These are phyloP conservation scores for Ascochyta koolunga DNA, from an alignment of 2,329 filamentous ascomycete genomes.

Conservation along the genomic window DNA sequence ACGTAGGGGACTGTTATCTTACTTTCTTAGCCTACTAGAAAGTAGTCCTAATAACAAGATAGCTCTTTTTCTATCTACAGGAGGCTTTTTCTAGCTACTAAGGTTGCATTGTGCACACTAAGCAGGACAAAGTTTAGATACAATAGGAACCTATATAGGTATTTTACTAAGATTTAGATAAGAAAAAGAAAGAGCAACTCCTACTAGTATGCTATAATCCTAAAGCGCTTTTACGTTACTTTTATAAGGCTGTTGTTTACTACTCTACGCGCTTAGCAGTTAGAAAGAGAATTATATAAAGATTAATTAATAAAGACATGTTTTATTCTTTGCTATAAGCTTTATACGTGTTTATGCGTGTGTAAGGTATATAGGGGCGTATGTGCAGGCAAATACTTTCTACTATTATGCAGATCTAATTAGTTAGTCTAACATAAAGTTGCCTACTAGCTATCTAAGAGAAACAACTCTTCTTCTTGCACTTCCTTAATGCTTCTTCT, in stretches of 20 bases:
- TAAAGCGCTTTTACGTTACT: background rate
- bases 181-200: no score
- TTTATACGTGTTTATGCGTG: no score
- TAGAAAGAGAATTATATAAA: no score
- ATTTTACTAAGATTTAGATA: no score
- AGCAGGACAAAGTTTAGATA: conserved; percentile 16
- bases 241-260: conserved; percentile 10
- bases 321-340: no score
- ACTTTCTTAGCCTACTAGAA: conserved; percentile 21
- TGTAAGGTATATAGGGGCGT: no score
- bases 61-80: conserved; percentile 14
- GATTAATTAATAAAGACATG: no score
- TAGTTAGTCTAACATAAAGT: no score
- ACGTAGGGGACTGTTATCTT: conserved; percentile 1
- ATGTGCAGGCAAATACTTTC: no score
- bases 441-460: background rate
- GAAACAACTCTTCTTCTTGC: background rate
- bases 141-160: conserved; percentile 13
- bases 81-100: conserved; percentile 10
- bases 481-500: background rate
- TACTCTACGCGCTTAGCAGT: conserved; percentile 13
- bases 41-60: conserved; percentile 9
- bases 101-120: conserved; percentile 11
- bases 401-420: no score
- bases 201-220: no score